Conservation (phyloP, 176 grass and related monocot genomes). For the Aechmea fasciata region DNA sequence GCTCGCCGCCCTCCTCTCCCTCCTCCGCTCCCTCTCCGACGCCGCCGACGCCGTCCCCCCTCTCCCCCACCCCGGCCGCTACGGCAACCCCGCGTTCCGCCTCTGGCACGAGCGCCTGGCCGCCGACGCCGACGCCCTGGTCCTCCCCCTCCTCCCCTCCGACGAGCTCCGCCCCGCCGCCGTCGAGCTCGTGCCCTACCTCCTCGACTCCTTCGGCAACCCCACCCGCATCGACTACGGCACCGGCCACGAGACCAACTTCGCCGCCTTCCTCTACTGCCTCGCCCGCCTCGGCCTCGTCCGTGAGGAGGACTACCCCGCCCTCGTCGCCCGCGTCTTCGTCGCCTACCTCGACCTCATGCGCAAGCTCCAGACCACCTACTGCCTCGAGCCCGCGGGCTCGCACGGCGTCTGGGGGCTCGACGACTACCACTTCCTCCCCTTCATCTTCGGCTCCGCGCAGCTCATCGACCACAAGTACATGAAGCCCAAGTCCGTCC, state of each 20-base stretch:
- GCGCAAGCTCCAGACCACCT: slow-evolving; percentile 68
- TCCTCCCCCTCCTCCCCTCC: slow-evolving; percentile 30
- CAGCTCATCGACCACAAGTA: slow-evolving; percentile 96
- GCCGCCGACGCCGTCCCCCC: slow-evolving; percentile 56
- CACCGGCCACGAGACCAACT: slow-evolving; percentile 80
- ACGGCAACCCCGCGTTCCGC: slow-evolving; percentile 85
- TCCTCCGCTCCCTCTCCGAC: slow-evolving; percentile 42
- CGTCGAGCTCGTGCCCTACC: slow-evolving; percentile 66
- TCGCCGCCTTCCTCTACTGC: slow-evolving; percentile 89
- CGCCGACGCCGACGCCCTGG: slow-evolving; percentile 26
- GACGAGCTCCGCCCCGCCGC: slow-evolving; percentile 35
- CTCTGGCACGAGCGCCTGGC: slow-evolving; percentile 67
- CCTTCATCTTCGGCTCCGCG: slow-evolving; percentile 73
- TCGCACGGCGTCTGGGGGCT: slow-evolving; percentile 84
- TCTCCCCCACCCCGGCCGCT: slow-evolving; percentile 54
- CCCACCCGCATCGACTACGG: slow-evolving; percentile 69
- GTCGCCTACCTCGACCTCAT: slow-evolving; percentile 55
- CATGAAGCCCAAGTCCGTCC: slow-evolving; percentile 96
- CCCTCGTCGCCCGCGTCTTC: slow-evolving; percentile 52
- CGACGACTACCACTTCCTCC: slow-evolving; percentile 82
- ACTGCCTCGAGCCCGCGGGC: slow-evolving; percentile 81
- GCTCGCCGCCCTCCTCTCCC: slow-evolving; percentile 41
- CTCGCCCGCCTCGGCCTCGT: slow-evolving; percentile 65
- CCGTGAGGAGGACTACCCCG: slow-evolving; percentile 51
- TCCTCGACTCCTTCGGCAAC: slow-evolving; percentile 91